Evolutionary conservation across 148 eudicot species (phyloP).

Genomic region (Salicornia ramosissima): DNA sequence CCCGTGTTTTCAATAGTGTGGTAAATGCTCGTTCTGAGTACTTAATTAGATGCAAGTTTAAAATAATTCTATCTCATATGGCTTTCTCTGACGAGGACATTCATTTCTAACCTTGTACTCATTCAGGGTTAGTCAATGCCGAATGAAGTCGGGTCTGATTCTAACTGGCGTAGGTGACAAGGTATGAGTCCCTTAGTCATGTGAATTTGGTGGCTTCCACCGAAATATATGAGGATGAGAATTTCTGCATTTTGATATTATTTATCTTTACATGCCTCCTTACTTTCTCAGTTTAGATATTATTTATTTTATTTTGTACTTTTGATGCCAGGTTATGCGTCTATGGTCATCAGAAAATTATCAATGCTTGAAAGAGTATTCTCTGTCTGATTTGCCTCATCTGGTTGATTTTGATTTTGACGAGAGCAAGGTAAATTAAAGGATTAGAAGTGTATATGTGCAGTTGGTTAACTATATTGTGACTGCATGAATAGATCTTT

Average conservation of each 20-base stretch:
- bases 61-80: conserved; percentile 1
- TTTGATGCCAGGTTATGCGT: conserved; percentile 64
- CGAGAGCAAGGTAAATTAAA: conserved; percentile 67
- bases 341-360: conserved; percentile 77
- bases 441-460: neutral
- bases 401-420: conserved; percentile 86
- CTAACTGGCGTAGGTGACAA: conserved; percentile 84
- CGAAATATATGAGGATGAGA: neutral
- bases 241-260: neutral
- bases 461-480: neutral
- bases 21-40: neutral
- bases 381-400: conserved; percentile 45
- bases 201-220: neutral
- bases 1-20: neutral
- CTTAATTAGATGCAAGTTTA: neutral
- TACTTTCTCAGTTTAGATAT: neutral
- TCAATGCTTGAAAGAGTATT: conserved; percentile 70
- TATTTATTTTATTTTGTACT: neutral
- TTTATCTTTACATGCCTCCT: neutral
- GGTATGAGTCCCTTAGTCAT: conserved; percentile 34
- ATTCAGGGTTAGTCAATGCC: conserved; percentile 62
- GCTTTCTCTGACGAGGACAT: neutral
- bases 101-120: conserved; percentile 19
- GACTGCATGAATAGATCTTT: neutral
- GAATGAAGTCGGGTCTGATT: conserved; percentile 76